A percentile compares a stretch with the other conserved stretches of the same genome.
phyloP scores from a whole-genome alignment of 331 rosid species.

The Stylosanthes scabra region DNA sequence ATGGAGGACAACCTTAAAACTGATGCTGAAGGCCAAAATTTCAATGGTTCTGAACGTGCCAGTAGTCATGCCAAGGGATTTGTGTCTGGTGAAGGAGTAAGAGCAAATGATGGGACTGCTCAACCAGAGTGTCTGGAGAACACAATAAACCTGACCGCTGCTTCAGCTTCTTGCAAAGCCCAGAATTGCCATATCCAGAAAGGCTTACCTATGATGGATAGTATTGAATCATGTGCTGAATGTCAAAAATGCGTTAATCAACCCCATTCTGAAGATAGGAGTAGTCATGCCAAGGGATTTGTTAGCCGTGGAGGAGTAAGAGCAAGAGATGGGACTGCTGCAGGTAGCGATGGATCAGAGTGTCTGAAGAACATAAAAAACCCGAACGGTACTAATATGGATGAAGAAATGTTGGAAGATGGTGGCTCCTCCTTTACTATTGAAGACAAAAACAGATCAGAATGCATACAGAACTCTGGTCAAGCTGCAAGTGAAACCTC shows the following conservation, averaged over 20 bases:
- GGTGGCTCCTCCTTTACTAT: not conserved
- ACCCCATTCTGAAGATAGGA: too few relatives aligned
- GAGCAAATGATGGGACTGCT: conserved; percentile 16
- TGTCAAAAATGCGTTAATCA: too few relatives aligned
- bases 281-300: too few relatives aligned
- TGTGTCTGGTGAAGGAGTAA: conserved; percentile 18
- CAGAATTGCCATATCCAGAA: conserved; percentile 16
- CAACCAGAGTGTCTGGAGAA: conserved; percentile 41
- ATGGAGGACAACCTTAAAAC: conserved; percentile 30
- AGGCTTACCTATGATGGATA: not conserved
- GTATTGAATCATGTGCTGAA: not conserved
- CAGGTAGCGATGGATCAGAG: too few relatives aligned
- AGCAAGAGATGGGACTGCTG: too few relatives aligned
- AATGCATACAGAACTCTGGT: not conserved
- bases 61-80: conserved; percentile 28
- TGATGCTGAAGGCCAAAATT: conserved; percentile 25
- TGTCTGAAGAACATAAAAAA: too few relatives aligned
- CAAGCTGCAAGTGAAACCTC: not conserved
- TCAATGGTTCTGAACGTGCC: conserved; percentile 23
- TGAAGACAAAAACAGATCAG: conserved; percentile 20
- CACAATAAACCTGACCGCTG: conserved; percentile 26
- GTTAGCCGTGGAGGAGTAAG: too few relatives aligned
- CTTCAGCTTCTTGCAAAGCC: conserved; percentile 35
- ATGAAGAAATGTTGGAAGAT: not conserved
- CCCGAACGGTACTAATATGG: too few relatives aligned